These are phyloP conservation scores for Anisodus tanguticus DNA, from an alignment of 257 asterid species.

Conservation along the genomic window DNA sequence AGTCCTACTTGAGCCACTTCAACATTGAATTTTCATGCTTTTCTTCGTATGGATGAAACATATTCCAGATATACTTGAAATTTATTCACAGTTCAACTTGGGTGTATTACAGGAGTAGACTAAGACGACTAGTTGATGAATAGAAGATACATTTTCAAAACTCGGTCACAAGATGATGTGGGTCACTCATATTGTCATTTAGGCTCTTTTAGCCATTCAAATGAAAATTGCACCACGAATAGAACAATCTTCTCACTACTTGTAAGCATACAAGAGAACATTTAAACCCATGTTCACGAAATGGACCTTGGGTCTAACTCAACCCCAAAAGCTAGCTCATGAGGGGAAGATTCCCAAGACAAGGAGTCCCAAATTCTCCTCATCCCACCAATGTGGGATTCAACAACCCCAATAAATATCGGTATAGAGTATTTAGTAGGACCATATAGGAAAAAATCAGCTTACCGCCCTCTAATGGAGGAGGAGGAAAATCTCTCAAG, in stretches of 20 bases:
- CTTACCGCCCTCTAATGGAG: constrained; percentile 77
- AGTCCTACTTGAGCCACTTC: not conserved
- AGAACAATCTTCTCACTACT: constrained; percentile 24
- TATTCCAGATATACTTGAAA: constrained; percentile 7
- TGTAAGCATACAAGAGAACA: not conserved
- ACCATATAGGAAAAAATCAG: constrained; percentile 21
- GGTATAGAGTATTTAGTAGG: not conserved
- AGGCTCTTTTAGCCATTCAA: constrained; percentile 12
- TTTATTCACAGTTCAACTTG: not conserved
- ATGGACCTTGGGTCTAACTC: too few relatives aligned
- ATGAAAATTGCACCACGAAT: not conserved
- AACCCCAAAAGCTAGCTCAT: too few relatives aligned
- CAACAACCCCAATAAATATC: not conserved
- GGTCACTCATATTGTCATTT: not conserved
- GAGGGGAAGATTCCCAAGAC: too few relatives aligned
- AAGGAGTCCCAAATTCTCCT: too few relatives aligned
- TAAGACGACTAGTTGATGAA: not conserved
- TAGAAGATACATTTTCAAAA: constrained; percentile 12
- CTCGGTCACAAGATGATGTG: not conserved
- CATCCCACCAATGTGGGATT: too few relatives aligned
- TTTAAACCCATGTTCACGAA: too few relatives aligned
- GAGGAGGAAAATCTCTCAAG: constrained; percentile 69
- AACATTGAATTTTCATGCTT: not conserved
- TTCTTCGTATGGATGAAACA: not conserved
- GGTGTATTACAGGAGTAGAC: constrained; percentile 17